phyloP scores from a whole-genome alignment of 176 grass and related monocot genomes.

The Ananas comosus region DNA sequence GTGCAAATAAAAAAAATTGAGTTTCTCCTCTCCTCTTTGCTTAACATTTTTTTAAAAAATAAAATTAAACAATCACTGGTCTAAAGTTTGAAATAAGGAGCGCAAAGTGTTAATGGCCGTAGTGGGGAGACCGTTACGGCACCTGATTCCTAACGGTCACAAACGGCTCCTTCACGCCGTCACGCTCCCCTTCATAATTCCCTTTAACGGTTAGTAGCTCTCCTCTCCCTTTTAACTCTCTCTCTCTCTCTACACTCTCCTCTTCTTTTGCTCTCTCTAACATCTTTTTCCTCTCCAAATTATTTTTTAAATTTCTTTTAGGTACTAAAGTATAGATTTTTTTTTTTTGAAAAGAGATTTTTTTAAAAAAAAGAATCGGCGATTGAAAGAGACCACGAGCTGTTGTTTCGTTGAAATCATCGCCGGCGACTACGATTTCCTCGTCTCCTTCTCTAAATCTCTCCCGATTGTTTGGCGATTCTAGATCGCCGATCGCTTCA shows the following conservation, averaged over 20 bases:
- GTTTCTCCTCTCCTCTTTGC: too few relatives aligned
- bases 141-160: conserved; percentile 3
- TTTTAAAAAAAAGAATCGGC: conserved; percentile 10
- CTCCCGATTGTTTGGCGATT: conserved; percentile 13
- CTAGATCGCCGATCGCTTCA: conserved; percentile 25
- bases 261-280: background rate
- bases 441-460: conserved; percentile 17
- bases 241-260: background rate
- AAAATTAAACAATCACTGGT: background rate
- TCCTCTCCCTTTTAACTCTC: background rate
- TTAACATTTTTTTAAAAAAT: too few relatives aligned
- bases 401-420: conserved; percentile 33
- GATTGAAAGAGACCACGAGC: conserved; percentile 61
- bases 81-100: background rate
- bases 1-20: too few relatives aligned
- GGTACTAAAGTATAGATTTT: conserved; percentile 15
- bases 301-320: background rate
- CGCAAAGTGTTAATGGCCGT: conserved; percentile 9
- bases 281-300: background rate
- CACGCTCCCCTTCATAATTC: background rate
- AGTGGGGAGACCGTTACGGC: conserved; percentile 25
- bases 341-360: conserved; percentile 18
- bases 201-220: background rate
- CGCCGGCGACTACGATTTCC: background rate
- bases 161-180: background rate